A percentile compares a stretch with the other conserved stretches of the same genome.
phyloP scores from a whole-genome alignment of 305 asterid genomes.

The Solanum hybrid region DNA sequence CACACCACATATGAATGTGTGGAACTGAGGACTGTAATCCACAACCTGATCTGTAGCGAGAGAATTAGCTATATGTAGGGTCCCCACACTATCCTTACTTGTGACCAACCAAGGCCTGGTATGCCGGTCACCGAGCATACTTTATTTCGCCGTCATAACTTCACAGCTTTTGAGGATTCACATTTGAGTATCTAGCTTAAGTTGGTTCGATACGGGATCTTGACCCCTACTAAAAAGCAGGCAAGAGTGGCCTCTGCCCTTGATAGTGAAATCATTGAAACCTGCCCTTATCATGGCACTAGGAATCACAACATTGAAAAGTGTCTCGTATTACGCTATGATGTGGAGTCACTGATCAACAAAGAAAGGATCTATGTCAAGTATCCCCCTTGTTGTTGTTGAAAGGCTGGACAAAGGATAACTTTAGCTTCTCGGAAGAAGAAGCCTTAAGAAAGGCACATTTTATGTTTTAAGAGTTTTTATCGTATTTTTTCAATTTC shows the following conservation, averaged over 20 bases:
- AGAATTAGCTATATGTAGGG: too few relatives aligned
- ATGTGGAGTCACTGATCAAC: not conserved
- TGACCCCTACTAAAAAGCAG: too few relatives aligned
- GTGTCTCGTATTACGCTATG: not conserved
- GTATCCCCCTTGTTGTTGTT: not conserved
- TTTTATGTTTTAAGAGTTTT: too few relatives aligned
- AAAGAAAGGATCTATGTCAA: not conserved
- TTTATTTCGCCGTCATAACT: fast-evolving
- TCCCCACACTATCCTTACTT: not conserved
- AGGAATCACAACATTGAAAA: not conserved
- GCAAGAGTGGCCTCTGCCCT: not conserved
- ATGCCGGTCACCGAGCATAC: not conserved
- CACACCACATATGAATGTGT: not conserved
- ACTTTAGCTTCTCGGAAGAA: too few relatives aligned
- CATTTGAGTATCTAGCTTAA: not conserved
- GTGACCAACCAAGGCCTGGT: too few relatives aligned
- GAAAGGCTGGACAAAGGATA: not conserved
- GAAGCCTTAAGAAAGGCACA: not conserved
- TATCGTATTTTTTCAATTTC: too few relatives aligned
- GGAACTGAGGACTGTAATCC: too few relatives aligned
- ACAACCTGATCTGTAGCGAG: too few relatives aligned
- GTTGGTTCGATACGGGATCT: not conserved
- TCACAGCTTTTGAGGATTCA: too few relatives aligned
- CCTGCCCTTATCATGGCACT: not conserved
- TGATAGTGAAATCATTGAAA: not conserved